Conservation (phyloP, 176 grass and related monocot species). For the Oropetium thomaeum region DNA sequence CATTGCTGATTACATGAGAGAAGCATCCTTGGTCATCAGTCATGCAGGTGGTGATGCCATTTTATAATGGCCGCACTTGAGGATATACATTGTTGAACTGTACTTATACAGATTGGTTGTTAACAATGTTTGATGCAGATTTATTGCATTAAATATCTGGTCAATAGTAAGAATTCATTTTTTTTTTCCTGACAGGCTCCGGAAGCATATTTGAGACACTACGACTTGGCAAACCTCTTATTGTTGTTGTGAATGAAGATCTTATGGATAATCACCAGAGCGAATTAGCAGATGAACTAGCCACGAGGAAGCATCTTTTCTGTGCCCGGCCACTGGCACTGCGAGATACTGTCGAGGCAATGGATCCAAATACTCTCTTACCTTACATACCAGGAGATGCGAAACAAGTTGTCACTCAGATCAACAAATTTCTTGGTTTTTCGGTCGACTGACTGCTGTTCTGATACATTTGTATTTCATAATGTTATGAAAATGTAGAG, state of each 20-base stretch:
- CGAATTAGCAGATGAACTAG: slow-evolving; percentile 76
- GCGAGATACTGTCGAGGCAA: slow-evolving; percentile 38
- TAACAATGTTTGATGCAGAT: neutral
- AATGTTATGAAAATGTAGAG: neutral
- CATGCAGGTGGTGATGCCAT: slow-evolving; percentile 60
- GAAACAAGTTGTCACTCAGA: slow-evolving; percentile 40
- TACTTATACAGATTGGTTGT: slow-evolving; percentile 3
- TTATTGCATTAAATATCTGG: neutral
- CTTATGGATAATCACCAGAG: slow-evolving; percentile 92
- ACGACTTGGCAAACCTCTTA: slow-evolving; percentile 50
- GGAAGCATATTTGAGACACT: slow-evolving; percentile 93
- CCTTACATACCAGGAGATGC: slow-evolving; percentile 59
- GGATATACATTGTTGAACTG: neutral
- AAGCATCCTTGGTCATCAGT: slow-evolving; percentile 76
- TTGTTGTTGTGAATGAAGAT: slow-evolving; percentile 85
- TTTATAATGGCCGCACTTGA: neutral
- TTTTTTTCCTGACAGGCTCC: slow-evolving; percentile 56
- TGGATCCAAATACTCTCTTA: slow-evolving; percentile 48
- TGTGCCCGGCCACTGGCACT: slow-evolving; percentile 51
- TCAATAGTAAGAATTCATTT: neutral
- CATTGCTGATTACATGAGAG: slow-evolving; percentile 66
- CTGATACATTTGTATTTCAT: neutral
- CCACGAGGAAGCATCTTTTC: slow-evolving; percentile 69
- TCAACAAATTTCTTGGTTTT: slow-evolving; percentile 62
- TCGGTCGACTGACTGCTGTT: slow-evolving; percentile 7